A percentile compares a stretch with the other conserved stretches of the same genome.
Evolutionary conservation across 2,329 filamentous ascomycete species (phyloP).

Genomic region (Penicillium sp.): DNA sequence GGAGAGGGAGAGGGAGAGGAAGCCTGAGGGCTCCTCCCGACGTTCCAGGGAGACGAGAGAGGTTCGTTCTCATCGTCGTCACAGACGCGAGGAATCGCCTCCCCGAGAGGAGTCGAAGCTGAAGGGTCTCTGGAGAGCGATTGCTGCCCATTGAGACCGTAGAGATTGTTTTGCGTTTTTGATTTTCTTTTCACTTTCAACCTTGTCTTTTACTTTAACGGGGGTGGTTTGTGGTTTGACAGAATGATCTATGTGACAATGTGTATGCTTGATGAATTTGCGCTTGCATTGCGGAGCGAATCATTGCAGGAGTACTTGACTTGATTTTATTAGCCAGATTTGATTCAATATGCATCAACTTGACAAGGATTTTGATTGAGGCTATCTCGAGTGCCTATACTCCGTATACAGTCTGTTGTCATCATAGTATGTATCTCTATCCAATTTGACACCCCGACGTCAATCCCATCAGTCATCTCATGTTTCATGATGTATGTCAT

Average conservation of each 20-base stretch:
- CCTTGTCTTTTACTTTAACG: slow-evolving; percentile 13
- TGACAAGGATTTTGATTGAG: not conserved
- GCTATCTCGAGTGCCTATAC: not conserved
- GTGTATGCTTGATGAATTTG: slow-evolving; percentile 15
- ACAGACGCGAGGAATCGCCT: slow-evolving; percentile 31
- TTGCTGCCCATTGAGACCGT: slow-evolving; percentile 30
- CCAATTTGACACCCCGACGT: not conserved
- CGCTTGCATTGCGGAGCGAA: slow-evolving; percentile 25
- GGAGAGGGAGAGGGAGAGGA: slow-evolving; percentile 14
- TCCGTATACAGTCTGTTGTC: not conserved
- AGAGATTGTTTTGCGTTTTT: not conserved
- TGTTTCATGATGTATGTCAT: not conserved
- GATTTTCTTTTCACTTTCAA: slow-evolving; percentile 8
- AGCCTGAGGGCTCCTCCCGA: slow-evolving; percentile 23
- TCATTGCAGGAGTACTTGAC: slow-evolving; percentile 27
- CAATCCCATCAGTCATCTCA: not conserved
- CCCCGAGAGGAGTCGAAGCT: slow-evolving; percentile 30
- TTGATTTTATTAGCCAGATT: slow-evolving; percentile 14
- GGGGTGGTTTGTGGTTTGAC: slow-evolving; percentile 11
- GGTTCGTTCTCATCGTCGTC: slow-evolving; percentile 25
- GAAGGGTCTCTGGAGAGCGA: slow-evolving; percentile 33
- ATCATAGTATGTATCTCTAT: not conserved
- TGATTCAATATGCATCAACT: slow-evolving; percentile 5
- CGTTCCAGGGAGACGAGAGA: slow-evolving; percentile 24
- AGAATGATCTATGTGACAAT: slow-evolving; percentile 12